Evolutionary conservation across 768 basidiomycete species (phyloP).

Genomic region (Russula lepida): DNA sequence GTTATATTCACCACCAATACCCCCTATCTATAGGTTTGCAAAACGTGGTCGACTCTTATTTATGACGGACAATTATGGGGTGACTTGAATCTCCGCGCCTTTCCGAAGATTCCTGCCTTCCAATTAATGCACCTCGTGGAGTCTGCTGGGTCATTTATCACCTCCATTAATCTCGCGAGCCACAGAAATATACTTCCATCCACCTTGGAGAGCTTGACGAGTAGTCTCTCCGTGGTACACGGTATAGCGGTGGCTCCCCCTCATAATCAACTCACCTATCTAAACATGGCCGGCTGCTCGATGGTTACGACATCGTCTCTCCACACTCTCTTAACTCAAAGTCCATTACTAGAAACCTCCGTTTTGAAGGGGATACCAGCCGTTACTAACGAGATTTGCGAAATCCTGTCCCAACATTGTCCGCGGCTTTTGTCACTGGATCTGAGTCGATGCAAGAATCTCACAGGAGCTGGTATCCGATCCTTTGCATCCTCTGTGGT

Average conservation of each 20-base stretch:
- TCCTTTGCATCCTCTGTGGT: slow-evolving; percentile 38
- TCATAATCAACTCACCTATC: slow-evolving; percentile 57
- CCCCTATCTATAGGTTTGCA: slow-evolving; percentile 53
- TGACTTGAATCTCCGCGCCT: slow-evolving; percentile 51
- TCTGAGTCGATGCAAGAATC: slow-evolving; percentile 58
- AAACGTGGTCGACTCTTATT: slow-evolving; percentile 62
- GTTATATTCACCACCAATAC: slow-evolving; percentile 1
- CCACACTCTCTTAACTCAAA: slow-evolving; percentile 58
- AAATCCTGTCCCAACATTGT: slow-evolving; percentile 52
- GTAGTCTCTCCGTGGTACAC: slow-evolving; percentile 42
- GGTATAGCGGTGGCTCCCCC: slow-evolving; percentile 29
- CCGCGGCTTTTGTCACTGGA: slow-evolving; percentile 52
- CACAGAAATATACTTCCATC: slow-evolving; percentile 43
- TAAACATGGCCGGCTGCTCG: slow-evolving; percentile 70
- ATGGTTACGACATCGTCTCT: slow-evolving; percentile 57
- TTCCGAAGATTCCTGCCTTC: slow-evolving; percentile 46
- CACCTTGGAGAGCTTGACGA: slow-evolving; percentile 44
- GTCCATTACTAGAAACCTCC: slow-evolving; percentile 48
- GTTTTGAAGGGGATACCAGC: slow-evolving; percentile 58
- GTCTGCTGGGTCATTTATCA: slow-evolving; percentile 56
- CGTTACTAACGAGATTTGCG: slow-evolving; percentile 69
- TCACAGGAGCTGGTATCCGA: slow-evolving; percentile 57
- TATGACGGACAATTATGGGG: slow-evolving; percentile 87
- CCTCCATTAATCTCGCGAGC: slow-evolving; percentile 53
- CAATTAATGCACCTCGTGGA: slow-evolving; percentile 47